Evolutionary conservation across 1,139 yeast genomes (phyloP).

Genomic region (Nakaseomyces bracarensis): DNA sequence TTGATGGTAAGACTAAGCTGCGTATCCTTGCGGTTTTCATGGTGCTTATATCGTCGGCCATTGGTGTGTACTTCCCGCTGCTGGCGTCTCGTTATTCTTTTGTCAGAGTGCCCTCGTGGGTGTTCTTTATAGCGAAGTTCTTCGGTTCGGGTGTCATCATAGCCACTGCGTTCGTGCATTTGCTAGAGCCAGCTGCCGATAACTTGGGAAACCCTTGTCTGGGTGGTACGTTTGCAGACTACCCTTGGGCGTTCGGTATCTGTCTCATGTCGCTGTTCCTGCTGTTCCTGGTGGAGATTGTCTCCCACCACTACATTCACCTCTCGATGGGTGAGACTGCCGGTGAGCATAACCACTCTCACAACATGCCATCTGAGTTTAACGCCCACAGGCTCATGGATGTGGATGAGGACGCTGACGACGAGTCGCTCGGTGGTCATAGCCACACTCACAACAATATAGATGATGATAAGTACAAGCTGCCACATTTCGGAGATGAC

Average conservation of each 20-base stretch:
- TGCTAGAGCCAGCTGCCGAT: conserved; percentile 69
- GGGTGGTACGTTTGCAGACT: conserved; percentile 45
- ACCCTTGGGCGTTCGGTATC: conserved; percentile 60
- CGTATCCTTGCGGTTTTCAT: conserved; percentile 58
- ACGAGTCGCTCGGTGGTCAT: background rate
- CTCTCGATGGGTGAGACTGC: conserved; percentile 9
- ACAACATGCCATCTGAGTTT: conserved; percentile 1
- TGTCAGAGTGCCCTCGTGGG: conserved; percentile 48
- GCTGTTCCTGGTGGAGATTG: conserved; percentile 47
- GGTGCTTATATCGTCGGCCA: conserved; percentile 45
- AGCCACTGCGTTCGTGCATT: conserved; percentile 82
- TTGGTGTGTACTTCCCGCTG: conserved; percentile 56
- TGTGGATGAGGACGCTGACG: conserved; percentile 1
- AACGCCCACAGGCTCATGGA: background rate
- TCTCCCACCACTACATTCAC: conserved; percentile 41
- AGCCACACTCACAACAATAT: conserved; percentile 1
- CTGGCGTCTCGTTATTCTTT: conserved; percentile 47
- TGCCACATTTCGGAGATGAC: conserved; percentile 5
- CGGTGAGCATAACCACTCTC: conserved; percentile 4
- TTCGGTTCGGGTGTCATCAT: conserved; percentile 91
- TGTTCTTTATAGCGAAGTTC: conserved; percentile 62
- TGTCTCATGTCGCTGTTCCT: conserved; percentile 46
- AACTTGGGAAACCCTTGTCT: conserved; percentile 46
- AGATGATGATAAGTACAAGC: background rate
- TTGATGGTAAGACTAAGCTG: conserved; percentile 40